phyloP scores from a whole-genome alignment of 2,329 filamentous ascomycete genomes.

The Fonsecaea pugnacius region DNA sequence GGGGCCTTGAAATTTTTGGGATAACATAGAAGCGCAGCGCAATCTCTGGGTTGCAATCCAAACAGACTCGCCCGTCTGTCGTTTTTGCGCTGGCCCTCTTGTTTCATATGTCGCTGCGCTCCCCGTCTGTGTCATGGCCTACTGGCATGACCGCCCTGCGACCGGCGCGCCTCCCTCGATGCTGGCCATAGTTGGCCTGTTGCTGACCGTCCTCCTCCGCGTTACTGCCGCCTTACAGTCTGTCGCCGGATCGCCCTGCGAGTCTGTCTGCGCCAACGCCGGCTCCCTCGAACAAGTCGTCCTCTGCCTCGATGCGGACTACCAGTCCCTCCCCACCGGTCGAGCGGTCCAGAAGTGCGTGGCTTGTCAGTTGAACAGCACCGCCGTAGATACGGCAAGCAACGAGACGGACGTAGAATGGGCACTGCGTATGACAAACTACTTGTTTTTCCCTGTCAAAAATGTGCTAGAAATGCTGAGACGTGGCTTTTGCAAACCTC shows the following conservation, averaged over 20 bases:
- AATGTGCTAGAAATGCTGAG: conserved; percentile 21
- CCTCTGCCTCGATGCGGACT: conserved; percentile 48
- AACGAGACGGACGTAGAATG: conserved; percentile 52
- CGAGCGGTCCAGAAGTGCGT: conserved; percentile 48
- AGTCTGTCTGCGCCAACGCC: conserved; percentile 29
- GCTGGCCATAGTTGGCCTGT: conserved; percentile 2
- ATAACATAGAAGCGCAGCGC: conserved; percentile 19
- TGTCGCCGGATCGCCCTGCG: conserved; percentile 36
- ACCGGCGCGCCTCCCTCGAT: conserved; percentile 24
- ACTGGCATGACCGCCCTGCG: conserved; percentile 34
- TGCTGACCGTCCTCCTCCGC: conserved; percentile 27
- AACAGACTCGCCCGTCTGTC: conserved; percentile 14
- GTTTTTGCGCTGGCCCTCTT: conserved; percentile 15
- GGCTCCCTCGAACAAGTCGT: conserved; percentile 48
- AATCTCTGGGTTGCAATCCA: conserved; percentile 16
- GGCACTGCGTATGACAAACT: conserved; percentile 49
- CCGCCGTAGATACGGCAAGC: conserved; percentile 41
- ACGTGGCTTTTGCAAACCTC: conserved; percentile 12
- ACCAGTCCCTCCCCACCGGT: conserved; percentile 42
- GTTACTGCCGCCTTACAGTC: conserved; percentile 32
- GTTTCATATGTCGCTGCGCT: conserved; percentile 35
- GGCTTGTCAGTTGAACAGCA: conserved; percentile 49
- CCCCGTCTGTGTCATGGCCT: conserved; percentile 33
- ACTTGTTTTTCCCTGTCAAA: background rate
- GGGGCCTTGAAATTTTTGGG: conserved; percentile 22